phyloP scores from a whole-genome alignment of 2,329 filamentous ascomycete genomes.

The Metarhizium guizhouense region DNA sequence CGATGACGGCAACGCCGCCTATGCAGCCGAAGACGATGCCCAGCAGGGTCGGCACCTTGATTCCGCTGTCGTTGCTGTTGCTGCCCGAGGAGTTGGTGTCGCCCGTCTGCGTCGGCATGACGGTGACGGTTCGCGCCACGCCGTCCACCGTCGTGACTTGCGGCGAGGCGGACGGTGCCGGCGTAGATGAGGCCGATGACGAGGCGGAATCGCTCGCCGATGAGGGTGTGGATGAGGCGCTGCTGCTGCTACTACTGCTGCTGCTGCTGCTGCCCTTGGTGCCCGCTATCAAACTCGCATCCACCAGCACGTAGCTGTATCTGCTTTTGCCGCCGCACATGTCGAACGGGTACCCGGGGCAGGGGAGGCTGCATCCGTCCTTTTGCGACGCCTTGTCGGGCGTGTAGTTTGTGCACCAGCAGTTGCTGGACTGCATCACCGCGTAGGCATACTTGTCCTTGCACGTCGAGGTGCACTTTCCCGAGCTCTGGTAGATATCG shows the following conservation, averaged over 20 bases:
- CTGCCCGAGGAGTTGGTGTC: neutral
- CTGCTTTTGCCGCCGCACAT: conserved; percentile 1
- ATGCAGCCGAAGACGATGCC: conserved; percentile 2
- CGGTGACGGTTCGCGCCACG: neutral
- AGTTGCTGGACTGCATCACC: conserved; percentile 1
- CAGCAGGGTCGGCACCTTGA: neutral
- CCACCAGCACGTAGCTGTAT: conserved; percentile 4
- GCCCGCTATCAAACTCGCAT: neutral
- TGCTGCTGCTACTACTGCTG: too few relatives aligned
- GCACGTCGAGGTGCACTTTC: conserved; percentile 2
- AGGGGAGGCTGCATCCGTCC: neutral
- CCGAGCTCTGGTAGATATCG: conserved; percentile 3
- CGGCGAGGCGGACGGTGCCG: neutral
- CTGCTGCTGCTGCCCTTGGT: neutral
- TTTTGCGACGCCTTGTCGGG: neutral
- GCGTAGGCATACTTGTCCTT: conserved; percentile 1
- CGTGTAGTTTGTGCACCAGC: conserved; percentile 5
- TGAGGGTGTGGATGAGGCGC: neutral
- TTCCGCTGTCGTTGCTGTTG: neutral
- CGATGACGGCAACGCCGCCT: neutral
- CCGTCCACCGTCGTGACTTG: neutral
- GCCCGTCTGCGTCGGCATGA: neutral
- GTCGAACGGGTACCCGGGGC: conserved; percentile 5
- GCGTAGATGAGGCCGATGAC: neutral
- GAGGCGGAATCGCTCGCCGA: neutral